Conservation (phyloP, 1,284 basidiomycete genomes). For the Moniliella sp. region DNA sequence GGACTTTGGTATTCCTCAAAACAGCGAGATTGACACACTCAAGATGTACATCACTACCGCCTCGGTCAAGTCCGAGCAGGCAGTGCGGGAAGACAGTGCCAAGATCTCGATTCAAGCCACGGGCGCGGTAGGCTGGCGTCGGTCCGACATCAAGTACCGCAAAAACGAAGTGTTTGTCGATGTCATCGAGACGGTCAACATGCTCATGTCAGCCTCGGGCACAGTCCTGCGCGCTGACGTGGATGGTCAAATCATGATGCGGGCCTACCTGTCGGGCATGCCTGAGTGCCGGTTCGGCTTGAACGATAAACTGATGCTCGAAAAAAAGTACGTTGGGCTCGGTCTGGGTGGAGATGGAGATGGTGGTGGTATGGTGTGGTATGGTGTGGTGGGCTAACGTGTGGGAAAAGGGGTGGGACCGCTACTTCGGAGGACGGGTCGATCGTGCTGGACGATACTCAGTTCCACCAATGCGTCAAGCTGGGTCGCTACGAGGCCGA, state of each 20-base stretch:
- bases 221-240: conserved; percentile 84
- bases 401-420: background rate
- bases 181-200: conserved; percentile 83
- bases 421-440: conserved; percentile 5
- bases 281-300: conserved; percentile 95
- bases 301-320: conserved; percentile 90
- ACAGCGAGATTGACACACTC: conserved; percentile 86
- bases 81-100: conserved; percentile 64
- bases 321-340: conserved; percentile 46
- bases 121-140: conserved; percentile 74
- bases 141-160: conserved; percentile 83
- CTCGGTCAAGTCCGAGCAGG: conserved; percentile 62
- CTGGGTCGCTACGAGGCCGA: conserved; percentile 79
- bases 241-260: conserved; percentile 91
- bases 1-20: conserved; percentile 98
- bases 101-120: conserved; percentile 92
- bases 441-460: conserved; percentile 74
- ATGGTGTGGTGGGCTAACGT: too few relatives aligned
- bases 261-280: conserved; percentile 81
- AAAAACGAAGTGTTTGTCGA: conserved; percentile 97
- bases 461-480: conserved; percentile 94
- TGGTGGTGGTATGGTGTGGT: background rate
- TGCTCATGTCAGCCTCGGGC: conserved; percentile 87
- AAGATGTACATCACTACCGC: conserved; percentile 97
- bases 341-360: conserved; percentile 12